Evolutionary conservation across 352 stramenopile species (phyloP).

Genomic region (Saprolegnia parasitica): DNA sequence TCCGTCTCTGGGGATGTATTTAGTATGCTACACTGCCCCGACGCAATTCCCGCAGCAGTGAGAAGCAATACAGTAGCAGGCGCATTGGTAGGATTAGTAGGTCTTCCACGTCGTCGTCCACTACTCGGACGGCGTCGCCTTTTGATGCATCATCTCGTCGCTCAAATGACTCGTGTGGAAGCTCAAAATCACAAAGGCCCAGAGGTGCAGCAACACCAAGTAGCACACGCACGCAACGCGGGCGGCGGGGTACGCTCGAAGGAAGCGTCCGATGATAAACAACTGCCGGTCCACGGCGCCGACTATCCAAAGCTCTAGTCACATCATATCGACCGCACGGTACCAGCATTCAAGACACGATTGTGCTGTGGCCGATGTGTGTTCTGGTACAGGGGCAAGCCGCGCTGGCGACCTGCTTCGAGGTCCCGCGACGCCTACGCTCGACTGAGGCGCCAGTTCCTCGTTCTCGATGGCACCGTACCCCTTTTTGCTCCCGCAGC

Average conservation of each 20-base stretch:
- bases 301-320: background rate
- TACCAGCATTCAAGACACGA: constrained; percentile 15
- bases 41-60: no score
- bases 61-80: no score
- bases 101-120: background rate
- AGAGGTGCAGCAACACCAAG: constrained; percentile 75
- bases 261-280: constrained; percentile 71
- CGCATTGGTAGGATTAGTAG: no score
- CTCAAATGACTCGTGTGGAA: constrained; percentile 85
- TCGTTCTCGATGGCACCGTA: constrained; percentile 40
- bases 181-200: constrained; percentile 80
- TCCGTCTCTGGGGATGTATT: no score
- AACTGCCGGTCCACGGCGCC: constrained; percentile 59
- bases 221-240: constrained; percentile 72
- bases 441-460: constrained; percentile 46
- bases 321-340: background rate
- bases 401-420: constrained; percentile 51
- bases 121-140: constrained; percentile 7
- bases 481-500: constrained; percentile 41
- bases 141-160: constrained; percentile 51
- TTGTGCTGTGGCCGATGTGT: background rate
- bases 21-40: no score
- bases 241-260: constrained; percentile 67
- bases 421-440: constrained; percentile 35
- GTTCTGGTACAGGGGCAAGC: constrained; percentile 4